These are phyloP conservation scores for Boletus coccyginus DNA, from an alignment of 768 basidiomycete genomes.

Conservation along the genomic window DNA sequence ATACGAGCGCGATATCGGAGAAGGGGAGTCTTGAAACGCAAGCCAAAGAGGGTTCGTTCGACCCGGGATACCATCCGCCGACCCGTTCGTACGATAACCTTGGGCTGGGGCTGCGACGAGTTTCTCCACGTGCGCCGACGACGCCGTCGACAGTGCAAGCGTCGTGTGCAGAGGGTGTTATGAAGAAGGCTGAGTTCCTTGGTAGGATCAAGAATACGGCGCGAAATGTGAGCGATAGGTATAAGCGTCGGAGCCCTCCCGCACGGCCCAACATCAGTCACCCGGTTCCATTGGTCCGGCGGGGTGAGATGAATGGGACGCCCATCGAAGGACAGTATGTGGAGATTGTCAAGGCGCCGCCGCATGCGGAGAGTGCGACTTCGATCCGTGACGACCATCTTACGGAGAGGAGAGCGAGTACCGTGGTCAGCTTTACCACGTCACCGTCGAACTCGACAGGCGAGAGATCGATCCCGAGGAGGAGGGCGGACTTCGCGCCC, in stretches of 20 bases:
- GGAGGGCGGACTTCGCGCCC: constrained; percentile 68
- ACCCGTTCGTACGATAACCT: constrained; percentile 23
- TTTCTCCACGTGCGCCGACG: constrained; percentile 45
- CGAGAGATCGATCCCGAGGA: constrained; percentile 61
- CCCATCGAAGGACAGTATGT: constrained; percentile 36
- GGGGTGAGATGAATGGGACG: constrained; percentile 15
- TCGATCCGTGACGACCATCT: constrained; percentile 41
- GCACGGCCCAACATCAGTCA: constrained; percentile 55
- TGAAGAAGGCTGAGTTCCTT: constrained; percentile 71
- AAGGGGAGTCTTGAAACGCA: constrained; percentile 32
- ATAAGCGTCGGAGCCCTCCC: constrained; percentile 36
- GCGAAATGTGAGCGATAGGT: constrained; percentile 66
- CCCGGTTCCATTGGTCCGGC: constrained; percentile 44
- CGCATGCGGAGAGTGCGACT: constrained; percentile 23
- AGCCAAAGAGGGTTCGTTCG: constrained; percentile 16
- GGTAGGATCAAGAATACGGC: constrained; percentile 61
- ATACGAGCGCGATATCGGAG: constrained; percentile 27
- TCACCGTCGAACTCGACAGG: constrained; percentile 68
- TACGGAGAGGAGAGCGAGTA: constrained; percentile 33
- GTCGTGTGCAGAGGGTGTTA: constrained; percentile 46
- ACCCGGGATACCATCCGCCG: constrained; percentile 16
- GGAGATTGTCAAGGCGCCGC: constrained; percentile 23
- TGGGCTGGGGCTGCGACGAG: constrained; percentile 50
- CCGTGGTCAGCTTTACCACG: constrained; percentile 45
- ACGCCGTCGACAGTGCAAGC: constrained; percentile 33